Conservation (phyloP, 805 yeast species). For the Candida sonorensis region DNA sequence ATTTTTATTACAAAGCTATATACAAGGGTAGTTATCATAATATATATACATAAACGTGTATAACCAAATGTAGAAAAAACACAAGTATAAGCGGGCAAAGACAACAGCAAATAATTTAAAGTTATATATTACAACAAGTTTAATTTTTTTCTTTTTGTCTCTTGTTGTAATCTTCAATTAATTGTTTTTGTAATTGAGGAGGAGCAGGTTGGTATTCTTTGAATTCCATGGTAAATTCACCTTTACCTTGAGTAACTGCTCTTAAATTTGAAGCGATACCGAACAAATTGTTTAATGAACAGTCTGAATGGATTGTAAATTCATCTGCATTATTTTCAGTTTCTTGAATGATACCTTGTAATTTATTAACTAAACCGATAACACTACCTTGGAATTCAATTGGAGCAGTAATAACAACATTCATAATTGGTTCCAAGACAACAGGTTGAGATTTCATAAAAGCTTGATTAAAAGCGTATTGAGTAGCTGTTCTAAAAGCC, state of each 20-base stretch:
- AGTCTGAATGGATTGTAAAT: constrained; percentile 87
- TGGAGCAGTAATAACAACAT: constrained; percentile 88
- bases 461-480: constrained; percentile 87
- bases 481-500: constrained; percentile 90
- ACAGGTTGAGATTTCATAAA: constrained; percentile 80
- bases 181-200: constrained; percentile 82
- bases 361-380: constrained; percentile 85
- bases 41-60: too few relatives aligned
- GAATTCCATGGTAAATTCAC: constrained; percentile 95
- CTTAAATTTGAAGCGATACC: constrained; percentile 94
- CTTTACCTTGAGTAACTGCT: constrained; percentile 98
- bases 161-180: constrained; percentile 78
- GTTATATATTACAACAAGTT: too few relatives aligned
- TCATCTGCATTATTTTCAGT: constrained; percentile 94
- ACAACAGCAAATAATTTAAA: too few relatives aligned
- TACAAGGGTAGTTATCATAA: too few relatives aligned
- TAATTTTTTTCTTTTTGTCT: constrained; percentile 29
- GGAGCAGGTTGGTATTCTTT: constrained; percentile 87
- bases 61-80: too few relatives aligned
- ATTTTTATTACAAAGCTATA: too few relatives aligned
- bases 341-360: constrained; percentile 87
- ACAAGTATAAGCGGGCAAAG: too few relatives aligned
- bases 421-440: constrained; percentile 94
- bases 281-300: constrained; percentile 93
- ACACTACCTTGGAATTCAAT: constrained; percentile 92